Evolutionary conservation across 108 stramenopile species (phyloP), one percentile per base, ranked within the genome.

Genomic region (Licmophora abbreviata): DNA sequence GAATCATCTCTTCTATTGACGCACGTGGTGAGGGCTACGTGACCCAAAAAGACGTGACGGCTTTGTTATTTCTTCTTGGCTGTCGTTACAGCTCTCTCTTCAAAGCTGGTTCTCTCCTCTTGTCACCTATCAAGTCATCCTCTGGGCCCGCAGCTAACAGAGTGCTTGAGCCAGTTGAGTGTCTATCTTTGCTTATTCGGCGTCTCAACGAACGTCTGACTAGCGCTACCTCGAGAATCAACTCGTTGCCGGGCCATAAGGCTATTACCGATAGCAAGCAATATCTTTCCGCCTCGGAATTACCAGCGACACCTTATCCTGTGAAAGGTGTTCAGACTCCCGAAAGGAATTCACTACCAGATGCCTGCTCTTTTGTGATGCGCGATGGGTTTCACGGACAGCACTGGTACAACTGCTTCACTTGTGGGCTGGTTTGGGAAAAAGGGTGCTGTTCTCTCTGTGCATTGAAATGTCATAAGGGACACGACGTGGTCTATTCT

Each of bases 371-470:
- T 18, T 88, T 63, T 59, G 66, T 61, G 15, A 29, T 76, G 41
- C 77, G 76, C 34, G 80, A 71, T 48, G 86, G 82, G 12, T 93
- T 88, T 51, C 71, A 73, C 21, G 83, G 76, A 17, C 89, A 92
- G 53, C 85, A 87, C 54, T 92, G 89, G 88, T 91, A 85, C 51
- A 73, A 66, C 42, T 73, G 74, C 58, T 78, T 79, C 42, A 86
- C 91, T 9, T 93, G 91, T 54, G 85, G 79, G 9, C 63, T 93
- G 7, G 57, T 83, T 32, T 76, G 74, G 74, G 91, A 88, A 30
- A 84, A 85, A 56, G 91, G 91, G 12, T 88, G 86, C 54, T 92
- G 91, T 36, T 68, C 83, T 7, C 51, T 88, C 8, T 92, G 91
- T 53, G 84, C 77, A 8, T 56, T 76, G 31, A 56, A 76, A 25